phyloP scores from a whole-genome alignment of 768 basidiomycete species.

The Mycena vitilis region DNA sequence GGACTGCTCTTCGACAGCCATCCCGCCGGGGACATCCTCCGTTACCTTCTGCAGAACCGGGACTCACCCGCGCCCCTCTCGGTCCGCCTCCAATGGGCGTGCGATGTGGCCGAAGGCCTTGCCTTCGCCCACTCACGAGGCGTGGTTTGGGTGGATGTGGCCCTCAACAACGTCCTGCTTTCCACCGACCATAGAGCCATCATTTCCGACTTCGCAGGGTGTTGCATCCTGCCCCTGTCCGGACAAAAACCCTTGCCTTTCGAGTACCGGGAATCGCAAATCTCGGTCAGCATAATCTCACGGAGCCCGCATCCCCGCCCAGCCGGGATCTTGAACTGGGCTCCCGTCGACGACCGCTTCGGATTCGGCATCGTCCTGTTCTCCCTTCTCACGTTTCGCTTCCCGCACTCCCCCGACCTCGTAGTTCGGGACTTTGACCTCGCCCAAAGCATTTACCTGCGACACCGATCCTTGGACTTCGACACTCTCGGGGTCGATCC shows the following conservation, averaged over 20 bases:
- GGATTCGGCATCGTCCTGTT: not conserved
- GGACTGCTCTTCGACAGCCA: conserved; percentile 5
- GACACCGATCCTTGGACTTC: not conserved
- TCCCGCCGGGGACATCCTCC: not conserved
- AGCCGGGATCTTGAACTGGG: not conserved
- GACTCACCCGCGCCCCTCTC: not conserved
- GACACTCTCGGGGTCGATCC: not conserved
- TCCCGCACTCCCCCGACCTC: not conserved
- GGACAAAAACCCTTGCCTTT: no score
- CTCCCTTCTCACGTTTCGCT: conserved; percentile 1
- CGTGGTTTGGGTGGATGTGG: conserved; percentile 1
- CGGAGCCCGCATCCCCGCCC: not conserved
- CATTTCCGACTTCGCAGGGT: not conserved
- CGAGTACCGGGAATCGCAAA: not conserved
- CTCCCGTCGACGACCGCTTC: not conserved
- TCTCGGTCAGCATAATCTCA: not conserved
- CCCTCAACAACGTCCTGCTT: not conserved
- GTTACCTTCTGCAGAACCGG: not conserved
- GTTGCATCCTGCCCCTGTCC: not conserved
- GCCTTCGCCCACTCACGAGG: not conserved
- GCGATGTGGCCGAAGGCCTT: not conserved
- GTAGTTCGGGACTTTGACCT: not conserved
- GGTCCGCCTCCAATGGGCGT: conserved; percentile 2
- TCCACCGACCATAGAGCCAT: not conserved
- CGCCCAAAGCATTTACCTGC: not conserved